Percentiles rank a stretch among this genome's conserved stretches.
Evolutionary conservation across 139 green algal species (phyloP).

Genomic region (Nannochloris sp.): DNA sequence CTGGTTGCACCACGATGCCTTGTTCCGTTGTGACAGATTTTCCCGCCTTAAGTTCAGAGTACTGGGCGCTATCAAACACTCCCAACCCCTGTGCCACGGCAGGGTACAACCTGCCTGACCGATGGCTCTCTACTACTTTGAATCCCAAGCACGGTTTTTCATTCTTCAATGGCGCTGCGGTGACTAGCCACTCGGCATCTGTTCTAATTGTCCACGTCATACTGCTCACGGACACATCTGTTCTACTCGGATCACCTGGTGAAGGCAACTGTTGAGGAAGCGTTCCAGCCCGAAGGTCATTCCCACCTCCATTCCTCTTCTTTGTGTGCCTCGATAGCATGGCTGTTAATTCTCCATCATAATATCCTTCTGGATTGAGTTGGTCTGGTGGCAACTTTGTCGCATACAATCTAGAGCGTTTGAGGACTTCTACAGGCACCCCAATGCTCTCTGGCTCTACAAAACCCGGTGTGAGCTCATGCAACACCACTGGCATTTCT

Average conservation of each 20-base stretch:
- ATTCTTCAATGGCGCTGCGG: slow-evolving; percentile 12
- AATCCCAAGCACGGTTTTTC: slow-evolving; percentile 17
- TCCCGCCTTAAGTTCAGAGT: slow-evolving; percentile 21
- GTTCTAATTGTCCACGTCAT: slow-evolving; percentile 36
- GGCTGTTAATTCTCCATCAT: slow-evolving; percentile 28
- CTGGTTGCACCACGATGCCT: slow-evolving; percentile 3
- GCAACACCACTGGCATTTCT: slow-evolving; percentile 62
- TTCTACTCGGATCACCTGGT: slow-evolving; percentile 21
- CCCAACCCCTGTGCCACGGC: slow-evolving; percentile 18
- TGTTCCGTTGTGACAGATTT: slow-evolving; percentile 1
- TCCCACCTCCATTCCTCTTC: slow-evolving; percentile 22
- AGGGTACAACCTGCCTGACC: slow-evolving; percentile 16
- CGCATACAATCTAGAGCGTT: slow-evolving; percentile 22
- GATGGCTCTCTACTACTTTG: slow-evolving; percentile 30
- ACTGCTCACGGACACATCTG: not conserved
- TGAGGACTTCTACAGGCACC: slow-evolving; percentile 7
- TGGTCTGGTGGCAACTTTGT: slow-evolving; percentile 56
- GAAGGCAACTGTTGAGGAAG: slow-evolving; percentile 31
- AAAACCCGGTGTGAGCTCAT: slow-evolving; percentile 43
- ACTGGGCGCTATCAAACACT: slow-evolving; percentile 12
- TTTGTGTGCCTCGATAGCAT: slow-evolving; percentile 24
- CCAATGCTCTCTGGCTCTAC: not conserved
- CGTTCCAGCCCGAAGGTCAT: slow-evolving; percentile 40
- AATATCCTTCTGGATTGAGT: slow-evolving; percentile 56
- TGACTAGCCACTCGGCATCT: slow-evolving; percentile 30